phyloP scores from a whole-genome alignment of 176 grass and related monocot genomes.

The Bonia amplexicaulis region DNA sequence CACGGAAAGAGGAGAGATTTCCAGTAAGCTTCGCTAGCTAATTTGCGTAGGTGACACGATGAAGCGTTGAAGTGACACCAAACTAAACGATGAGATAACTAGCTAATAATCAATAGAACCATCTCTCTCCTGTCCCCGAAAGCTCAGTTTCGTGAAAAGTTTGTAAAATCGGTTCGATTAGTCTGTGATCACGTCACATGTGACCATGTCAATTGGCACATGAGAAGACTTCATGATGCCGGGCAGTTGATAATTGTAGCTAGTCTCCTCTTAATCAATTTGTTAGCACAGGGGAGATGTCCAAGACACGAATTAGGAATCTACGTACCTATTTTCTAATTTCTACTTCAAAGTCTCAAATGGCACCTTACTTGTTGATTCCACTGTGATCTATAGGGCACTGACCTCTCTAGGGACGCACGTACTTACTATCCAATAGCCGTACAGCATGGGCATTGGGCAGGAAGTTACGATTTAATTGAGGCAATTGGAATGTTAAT shows the following conservation, averaged over 20 bases:
- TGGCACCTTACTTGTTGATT: neutral
- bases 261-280: neutral
- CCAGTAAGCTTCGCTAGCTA: neutral
- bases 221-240: neutral
- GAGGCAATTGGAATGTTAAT: conserved; percentile 14
- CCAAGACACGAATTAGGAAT: neutral
- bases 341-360: neutral
- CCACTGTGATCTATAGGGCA: conserved; percentile 13
- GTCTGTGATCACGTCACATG: neutral
- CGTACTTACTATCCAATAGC: neutral
- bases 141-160: neutral
- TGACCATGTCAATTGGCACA: neutral
- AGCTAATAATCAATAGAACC: neutral
- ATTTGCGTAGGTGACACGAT: conserved; percentile 2
- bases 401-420: neutral
- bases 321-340: neutral
- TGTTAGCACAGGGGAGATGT: neutral
- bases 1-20: neutral
- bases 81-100: neutral
- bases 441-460: neutral
- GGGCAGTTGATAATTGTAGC: neutral
- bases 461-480: neutral
- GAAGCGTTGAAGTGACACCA: conserved; percentile 14
- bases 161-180: neutral
- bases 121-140: neutral